These are phyloP conservation scores for Sporothrix variecibatus DNA, from an alignment of 2,329 filamentous ascomycete genomes.

Conservation along the genomic window DNA sequence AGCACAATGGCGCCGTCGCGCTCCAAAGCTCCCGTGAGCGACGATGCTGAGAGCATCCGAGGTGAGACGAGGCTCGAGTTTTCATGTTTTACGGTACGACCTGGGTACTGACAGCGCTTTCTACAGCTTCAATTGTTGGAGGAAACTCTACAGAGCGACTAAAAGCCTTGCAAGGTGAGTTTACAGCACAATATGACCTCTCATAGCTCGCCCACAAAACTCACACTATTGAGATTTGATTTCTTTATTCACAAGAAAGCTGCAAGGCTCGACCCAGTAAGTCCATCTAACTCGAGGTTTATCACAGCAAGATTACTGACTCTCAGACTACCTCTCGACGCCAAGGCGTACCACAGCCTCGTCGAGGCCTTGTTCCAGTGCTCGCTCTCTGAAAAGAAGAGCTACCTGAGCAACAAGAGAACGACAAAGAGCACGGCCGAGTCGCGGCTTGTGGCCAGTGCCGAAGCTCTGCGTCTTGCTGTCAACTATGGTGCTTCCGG, in stretches of 20 bases:
- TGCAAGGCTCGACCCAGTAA: constrained; percentile 31
- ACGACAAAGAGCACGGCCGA: constrained; percentile 50
- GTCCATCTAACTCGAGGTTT: neutral
- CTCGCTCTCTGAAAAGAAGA: constrained; percentile 66
- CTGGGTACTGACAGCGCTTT: neutral
- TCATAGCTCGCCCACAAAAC: neutral
- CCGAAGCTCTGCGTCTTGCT: constrained; percentile 69
- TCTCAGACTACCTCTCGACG: constrained; percentile 52
- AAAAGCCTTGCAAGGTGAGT: constrained; percentile 32
- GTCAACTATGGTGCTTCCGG: constrained; percentile 68
- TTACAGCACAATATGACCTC: neutral
- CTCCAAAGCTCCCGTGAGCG: constrained; percentile 20
- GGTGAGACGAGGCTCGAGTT: constrained; percentile 18
- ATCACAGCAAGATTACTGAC: neutral
- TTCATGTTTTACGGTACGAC: neutral
- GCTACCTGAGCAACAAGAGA: constrained; percentile 57
- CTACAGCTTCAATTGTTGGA: constrained; percentile 29
- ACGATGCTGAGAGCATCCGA: constrained; percentile 32
- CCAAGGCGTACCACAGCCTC: constrained; percentile 78
- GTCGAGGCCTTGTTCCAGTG: constrained; percentile 78
- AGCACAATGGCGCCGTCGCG: constrained; percentile 29
- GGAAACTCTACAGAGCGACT: constrained; percentile 30
- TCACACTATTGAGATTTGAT: constrained; percentile 29
- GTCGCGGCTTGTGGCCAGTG: constrained; percentile 66
- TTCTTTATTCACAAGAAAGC: constrained; percentile 31